These are phyloP conservation scores for Labyrinthula sp. DNA, from an alignment of 352 stramenopile species.

Conservation along the genomic window DNA sequence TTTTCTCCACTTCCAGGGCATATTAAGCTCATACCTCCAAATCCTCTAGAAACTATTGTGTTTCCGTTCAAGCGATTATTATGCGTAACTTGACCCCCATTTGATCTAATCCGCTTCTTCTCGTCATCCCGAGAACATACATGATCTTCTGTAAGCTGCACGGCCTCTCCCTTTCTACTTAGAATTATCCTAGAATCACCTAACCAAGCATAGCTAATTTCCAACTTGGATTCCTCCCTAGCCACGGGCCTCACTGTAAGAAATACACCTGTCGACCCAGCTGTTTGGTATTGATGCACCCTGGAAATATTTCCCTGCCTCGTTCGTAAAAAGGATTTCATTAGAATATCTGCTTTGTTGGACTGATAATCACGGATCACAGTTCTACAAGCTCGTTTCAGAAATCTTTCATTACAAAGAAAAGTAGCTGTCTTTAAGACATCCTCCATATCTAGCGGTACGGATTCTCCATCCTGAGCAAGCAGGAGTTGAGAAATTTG, in stretches of 20 bases:
- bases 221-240: constrained; percentile 1
- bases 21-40: constrained; percentile 65
- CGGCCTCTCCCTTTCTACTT: constrained; percentile 45
- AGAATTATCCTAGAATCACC: constrained; percentile 60
- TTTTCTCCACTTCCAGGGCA: too few species aligned
- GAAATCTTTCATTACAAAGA: constrained; percentile 1
- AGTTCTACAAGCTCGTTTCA: too few species aligned
- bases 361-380: too few species aligned
- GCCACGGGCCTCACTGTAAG: constrained; percentile 32
- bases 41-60: constrained; percentile 55
- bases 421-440: constrained; percentile 1
- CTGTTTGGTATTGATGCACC: constrained; percentile 39
- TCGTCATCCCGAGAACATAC: constrained; percentile 53
- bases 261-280: constrained; percentile 34
- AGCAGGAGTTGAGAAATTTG: too few species aligned
- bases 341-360: too few species aligned
- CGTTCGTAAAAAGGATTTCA: too few species aligned
- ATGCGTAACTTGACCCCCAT: constrained; percentile 43
- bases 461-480: constrained; percentile 38
- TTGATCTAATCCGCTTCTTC: constrained; percentile 49
- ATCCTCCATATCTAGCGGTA: constrained; percentile 5
- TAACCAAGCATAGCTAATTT: constrained; percentile 53
- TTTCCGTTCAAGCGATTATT: constrained; percentile 61
- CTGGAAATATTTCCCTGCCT: neutral
- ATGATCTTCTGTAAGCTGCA: constrained; percentile 60